These are phyloP conservation scores for Epichloe sylvatica DNA, from an alignment of 2,329 filamentous ascomycete species.

Conservation along the genomic window DNA sequence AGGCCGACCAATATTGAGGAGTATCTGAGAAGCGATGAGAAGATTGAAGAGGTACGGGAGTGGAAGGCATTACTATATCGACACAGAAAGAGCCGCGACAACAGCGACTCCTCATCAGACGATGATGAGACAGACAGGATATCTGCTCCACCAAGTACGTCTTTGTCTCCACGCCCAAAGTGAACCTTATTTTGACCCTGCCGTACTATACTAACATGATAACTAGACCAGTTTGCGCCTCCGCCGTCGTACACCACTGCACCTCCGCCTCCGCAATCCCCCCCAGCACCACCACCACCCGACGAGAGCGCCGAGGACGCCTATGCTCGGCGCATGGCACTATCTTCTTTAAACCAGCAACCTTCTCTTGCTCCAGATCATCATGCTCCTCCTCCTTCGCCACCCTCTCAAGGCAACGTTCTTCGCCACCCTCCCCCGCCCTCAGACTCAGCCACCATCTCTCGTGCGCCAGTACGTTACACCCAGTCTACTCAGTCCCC, in stretches of 20 bases:
- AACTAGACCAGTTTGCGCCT: slow-evolving; percentile 44
- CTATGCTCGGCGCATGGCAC: slow-evolving; percentile 47
- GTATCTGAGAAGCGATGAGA: slow-evolving; percentile 73
- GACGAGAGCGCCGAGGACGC: slow-evolving; percentile 56
- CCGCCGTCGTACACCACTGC: slow-evolving; percentile 42
- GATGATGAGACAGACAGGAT: slow-evolving; percentile 23
- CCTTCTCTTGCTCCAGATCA: slow-evolving; percentile 19
- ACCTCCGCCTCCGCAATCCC: slow-evolving; percentile 35
- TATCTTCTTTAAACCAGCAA: slow-evolving; percentile 28
- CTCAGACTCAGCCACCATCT: slow-evolving; percentile 48
- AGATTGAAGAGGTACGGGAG: slow-evolving; percentile 62
- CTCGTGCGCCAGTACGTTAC: slow-evolving; percentile 67
- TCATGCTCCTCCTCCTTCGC: slow-evolving; percentile 18
- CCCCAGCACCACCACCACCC: slow-evolving; percentile 31
- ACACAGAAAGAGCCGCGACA: slow-evolving; percentile 39
- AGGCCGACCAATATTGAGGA: slow-evolving; percentile 74
- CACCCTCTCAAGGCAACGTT: slow-evolving; percentile 13
- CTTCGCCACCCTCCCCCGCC: slow-evolving; percentile 26
- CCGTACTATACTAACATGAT: neutral
- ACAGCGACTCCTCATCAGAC: slow-evolving; percentile 26
- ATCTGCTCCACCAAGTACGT: slow-evolving; percentile 21
- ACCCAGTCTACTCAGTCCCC: slow-evolving; percentile 15
- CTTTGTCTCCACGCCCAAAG: neutral
- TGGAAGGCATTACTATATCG: slow-evolving; percentile 76
- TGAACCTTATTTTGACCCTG: neutral